These are phyloP conservation scores for Pisolithus sp. DNA, from an alignment of 768 basidiomycete genomes.

Conservation along the genomic window DNA sequence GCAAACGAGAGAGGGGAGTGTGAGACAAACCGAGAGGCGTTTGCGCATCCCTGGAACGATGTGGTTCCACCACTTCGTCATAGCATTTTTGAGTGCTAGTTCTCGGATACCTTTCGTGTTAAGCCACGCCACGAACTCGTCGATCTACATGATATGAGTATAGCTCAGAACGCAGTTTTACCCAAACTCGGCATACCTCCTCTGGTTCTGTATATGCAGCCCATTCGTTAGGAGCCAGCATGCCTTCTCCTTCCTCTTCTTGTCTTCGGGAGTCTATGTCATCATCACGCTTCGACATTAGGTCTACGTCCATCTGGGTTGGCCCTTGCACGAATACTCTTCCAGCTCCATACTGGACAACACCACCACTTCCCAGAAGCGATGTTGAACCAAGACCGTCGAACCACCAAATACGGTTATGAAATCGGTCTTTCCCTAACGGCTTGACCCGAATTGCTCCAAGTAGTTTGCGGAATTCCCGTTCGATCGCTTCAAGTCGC, in stretches of 20 bases:
- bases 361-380: conserved; percentile 70
- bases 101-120: conserved; percentile 91
- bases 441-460: conserved; percentile 84
- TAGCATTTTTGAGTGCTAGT: conserved; percentile 63
- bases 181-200: conserved; percentile 51
- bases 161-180: conserved; percentile 3
- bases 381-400: conserved; percentile 89
- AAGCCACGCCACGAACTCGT: conserved; percentile 81
- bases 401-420: conserved; percentile 97
- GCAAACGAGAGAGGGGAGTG: neutral
- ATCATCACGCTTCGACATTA: conserved; percentile 49
- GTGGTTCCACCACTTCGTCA: conserved; percentile 82
- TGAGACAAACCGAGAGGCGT: conserved; percentile 58
- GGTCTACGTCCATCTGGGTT: conserved; percentile 70
- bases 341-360: conserved; percentile 81
- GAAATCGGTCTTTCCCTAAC: conserved; percentile 87
- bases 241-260: conserved; percentile 78
- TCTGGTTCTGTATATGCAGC: conserved; percentile 83
- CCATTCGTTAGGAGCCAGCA: conserved; percentile 78
- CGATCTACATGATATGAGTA: conserved; percentile 45
- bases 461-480: conserved; percentile 87
- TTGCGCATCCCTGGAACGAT: conserved; percentile 74
- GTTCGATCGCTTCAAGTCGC: conserved; percentile 80
- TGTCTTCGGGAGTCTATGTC: conserved; percentile 52
- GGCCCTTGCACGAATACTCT: conserved; percentile 91